These are phyloP conservation scores for Colletotrichum siamense DNA, from an alignment of 2,329 filamentous ascomycete genomes.

Conservation along the genomic window DNA sequence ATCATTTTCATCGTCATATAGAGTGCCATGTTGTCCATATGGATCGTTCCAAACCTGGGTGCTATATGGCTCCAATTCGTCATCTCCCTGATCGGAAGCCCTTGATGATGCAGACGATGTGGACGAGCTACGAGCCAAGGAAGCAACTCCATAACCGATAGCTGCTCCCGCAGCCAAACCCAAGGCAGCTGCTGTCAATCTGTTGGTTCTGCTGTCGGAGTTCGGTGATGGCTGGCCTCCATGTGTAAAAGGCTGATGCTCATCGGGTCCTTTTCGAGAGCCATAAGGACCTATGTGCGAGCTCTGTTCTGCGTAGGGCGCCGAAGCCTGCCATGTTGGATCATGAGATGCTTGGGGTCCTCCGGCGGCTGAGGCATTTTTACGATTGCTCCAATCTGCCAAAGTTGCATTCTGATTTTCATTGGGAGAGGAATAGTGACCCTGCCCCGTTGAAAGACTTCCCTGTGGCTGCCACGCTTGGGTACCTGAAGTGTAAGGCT, in stretches of 20 bases:
- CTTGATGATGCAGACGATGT: not conserved
- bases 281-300: not conserved
- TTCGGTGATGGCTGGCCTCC: too few species aligned
- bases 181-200: not conserved
- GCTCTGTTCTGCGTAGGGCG: not conserved
- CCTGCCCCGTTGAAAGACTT: too few species aligned
- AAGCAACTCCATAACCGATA: not conserved
- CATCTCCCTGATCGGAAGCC: not conserved
- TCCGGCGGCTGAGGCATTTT: too few species aligned
- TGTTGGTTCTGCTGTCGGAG: not conserved
- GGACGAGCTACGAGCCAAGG: not conserved
- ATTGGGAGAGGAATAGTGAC: not conserved
- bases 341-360: not conserved
- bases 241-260: too few species aligned
- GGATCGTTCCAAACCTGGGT: too few species aligned
- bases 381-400: not conserved
- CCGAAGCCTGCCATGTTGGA: not conserved
- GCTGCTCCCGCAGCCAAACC: not conserved
- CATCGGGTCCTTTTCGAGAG: too few species aligned
- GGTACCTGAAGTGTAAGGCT: fast-evolving
- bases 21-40: not conserved
- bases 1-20: not conserved
- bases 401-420: not conserved
- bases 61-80: too few species aligned
- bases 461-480: not conserved